These are phyloP conservation scores for Daldinia eschscholtzii DNA, from an alignment of 2,329 filamentous ascomycete species.

Conservation along the genomic window DNA sequence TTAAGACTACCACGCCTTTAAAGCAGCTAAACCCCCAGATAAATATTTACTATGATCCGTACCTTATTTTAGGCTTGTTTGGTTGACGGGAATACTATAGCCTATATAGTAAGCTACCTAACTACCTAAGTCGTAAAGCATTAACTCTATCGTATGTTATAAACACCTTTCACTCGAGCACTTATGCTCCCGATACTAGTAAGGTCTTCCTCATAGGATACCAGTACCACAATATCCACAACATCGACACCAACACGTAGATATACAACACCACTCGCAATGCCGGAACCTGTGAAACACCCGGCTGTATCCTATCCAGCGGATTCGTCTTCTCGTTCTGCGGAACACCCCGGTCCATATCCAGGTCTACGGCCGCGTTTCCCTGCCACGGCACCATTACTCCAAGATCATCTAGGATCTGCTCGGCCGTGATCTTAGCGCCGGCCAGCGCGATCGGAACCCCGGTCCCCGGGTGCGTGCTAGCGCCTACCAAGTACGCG, in stretches of 20 bases:
- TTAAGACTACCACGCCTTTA: background rate
- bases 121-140: background rate
- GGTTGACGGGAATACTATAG: background rate
- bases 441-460: slow-evolving; percentile 80
- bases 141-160: background rate
- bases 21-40: background rate
- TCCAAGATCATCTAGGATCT: slow-evolving; percentile 56
- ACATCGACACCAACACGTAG: background rate
- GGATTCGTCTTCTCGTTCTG: slow-evolving; percentile 33
- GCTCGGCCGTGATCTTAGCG: slow-evolving; percentile 68
- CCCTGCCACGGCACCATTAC: slow-evolving; percentile 51
- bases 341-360: slow-evolving; percentile 33
- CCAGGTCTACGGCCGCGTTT: slow-evolving; percentile 21
- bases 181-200: background rate
- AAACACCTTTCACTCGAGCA: background rate
- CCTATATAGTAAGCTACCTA: background rate
- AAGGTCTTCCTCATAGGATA: slow-evolving; percentile 1
- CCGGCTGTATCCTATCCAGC: slow-evolving; percentile 42
- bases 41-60: background rate
- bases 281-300: background rate
- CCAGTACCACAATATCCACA: slow-evolving; percentile 23
- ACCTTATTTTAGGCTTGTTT: too few relatives aligned
- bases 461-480: slow-evolving; percentile 80
- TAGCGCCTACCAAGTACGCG: slow-evolving; percentile 80
- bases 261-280: background rate